Evolutionary conservation across 169 alveolate genomes (phyloP).

Genomic region (Neospora caninum): DNA sequence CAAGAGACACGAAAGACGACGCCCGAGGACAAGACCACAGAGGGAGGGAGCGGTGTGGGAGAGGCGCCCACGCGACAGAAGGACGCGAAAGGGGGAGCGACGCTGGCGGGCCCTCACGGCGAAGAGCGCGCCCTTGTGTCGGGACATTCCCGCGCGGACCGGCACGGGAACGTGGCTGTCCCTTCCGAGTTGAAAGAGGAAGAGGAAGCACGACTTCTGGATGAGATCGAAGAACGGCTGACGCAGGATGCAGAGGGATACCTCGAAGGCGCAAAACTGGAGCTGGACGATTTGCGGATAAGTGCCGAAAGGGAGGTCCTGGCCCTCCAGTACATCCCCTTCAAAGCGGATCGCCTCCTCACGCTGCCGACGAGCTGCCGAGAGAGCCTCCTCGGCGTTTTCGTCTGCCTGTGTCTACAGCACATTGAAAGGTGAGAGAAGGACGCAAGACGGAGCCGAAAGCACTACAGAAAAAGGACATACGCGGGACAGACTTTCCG

Average conservation of each 20-base stretch:
- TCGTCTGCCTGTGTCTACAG: conserved; percentile 58
- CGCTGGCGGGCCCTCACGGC: too few relatives aligned
- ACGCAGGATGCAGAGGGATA: neutral
- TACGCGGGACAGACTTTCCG: too few relatives aligned
- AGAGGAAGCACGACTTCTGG: neutral
- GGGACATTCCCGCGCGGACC: neutral
- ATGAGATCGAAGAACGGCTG: neutral
- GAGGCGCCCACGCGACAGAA: too few relatives aligned
- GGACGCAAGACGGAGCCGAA: neutral
- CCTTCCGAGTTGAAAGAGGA: neutral
- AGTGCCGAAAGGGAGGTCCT: conserved; percentile 53
- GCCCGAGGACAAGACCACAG: too few relatives aligned
- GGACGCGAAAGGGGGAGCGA: too few relatives aligned
- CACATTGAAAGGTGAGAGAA: conserved; percentile 49
- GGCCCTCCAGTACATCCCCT: conserved; percentile 57
- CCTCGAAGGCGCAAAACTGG: neutral
- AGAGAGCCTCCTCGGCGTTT: conserved; percentile 52
- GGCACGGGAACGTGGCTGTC: neutral
- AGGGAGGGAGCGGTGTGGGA: too few relatives aligned
- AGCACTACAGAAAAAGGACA: neutral
- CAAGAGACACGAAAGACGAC: neutral
- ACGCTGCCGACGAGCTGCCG: conserved; percentile 32
- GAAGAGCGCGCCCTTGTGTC: too few relatives aligned
- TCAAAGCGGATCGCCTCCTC: conserved; percentile 37
- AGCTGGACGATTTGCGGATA: conserved; percentile 26